A percentile compares a stretch with the other conserved stretches of the same genome.
phyloP scores from a whole-genome alignment of 768 basidiomycete genomes.

The Agrocybe chaxingu region DNA sequence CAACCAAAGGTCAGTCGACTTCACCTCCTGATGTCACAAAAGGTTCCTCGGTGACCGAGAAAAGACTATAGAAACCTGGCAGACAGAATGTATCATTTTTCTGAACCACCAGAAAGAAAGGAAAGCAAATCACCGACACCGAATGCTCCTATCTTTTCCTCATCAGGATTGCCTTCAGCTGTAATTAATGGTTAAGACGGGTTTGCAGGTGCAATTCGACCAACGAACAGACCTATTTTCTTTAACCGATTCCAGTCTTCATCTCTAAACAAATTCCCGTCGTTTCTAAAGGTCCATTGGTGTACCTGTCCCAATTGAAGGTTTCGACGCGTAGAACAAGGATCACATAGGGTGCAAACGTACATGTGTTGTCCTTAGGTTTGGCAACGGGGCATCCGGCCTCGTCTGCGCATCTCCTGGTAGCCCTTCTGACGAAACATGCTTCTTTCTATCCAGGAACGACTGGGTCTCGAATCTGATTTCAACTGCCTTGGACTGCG shows the following conservation, averaged over 20 bases:
- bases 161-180: slow-evolving; percentile 94
- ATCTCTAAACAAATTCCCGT: slow-evolving; percentile 77
- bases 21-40: slow-evolving; percentile 78
- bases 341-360: slow-evolving; percentile 14
- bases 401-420: neutral
- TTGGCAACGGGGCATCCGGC: slow-evolving; percentile 35
- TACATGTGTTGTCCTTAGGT: slow-evolving; percentile 63
- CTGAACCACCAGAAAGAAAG: neutral
- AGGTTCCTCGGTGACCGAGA: slow-evolving; percentile 81
- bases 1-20: slow-evolving; percentile 12
- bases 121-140: slow-evolving; percentile 59
- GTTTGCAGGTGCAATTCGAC: neutral
- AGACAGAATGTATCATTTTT: neutral
- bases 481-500: slow-evolving; percentile 70
- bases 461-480: slow-evolving; percentile 73
- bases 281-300: slow-evolving; percentile 86
- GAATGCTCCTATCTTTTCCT: slow-evolving; percentile 94
- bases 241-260: slow-evolving; percentile 89
- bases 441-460: slow-evolving; percentile 32
- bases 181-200: neutral
- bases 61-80: slow-evolving; percentile 63
- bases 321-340: neutral
- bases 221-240: slow-evolving; percentile 65
- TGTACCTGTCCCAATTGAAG: slow-evolving; percentile 45
- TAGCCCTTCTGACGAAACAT: slow-evolving; percentile 10